Evolutionary conservation across 2,329 filamentous ascomycete genomes (phyloP).

Genomic region (Sporothrix globosa): DNA sequence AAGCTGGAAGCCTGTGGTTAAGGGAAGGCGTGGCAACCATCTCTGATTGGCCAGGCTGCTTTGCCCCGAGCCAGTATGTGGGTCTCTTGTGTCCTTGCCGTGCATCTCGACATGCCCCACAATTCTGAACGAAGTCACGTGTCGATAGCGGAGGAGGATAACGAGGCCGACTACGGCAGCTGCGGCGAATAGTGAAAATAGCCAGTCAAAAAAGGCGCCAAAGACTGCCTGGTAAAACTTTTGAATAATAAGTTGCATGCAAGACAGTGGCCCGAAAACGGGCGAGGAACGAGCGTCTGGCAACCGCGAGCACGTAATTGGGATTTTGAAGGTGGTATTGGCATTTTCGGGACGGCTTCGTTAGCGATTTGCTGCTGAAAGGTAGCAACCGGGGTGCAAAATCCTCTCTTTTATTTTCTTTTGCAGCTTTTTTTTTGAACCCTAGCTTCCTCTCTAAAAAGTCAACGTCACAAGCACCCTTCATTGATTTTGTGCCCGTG

Average conservation of each 20-base stretch:
- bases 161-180: too few species aligned
- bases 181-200: too few species aligned
- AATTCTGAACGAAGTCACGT: not conserved
- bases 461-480: not conserved
- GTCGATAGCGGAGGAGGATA: not conserved
- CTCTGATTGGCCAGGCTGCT: not conserved
- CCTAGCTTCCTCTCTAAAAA: not conserved
- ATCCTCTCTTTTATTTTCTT: not conserved
- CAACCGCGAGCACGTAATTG: slow-evolving; percentile 23
- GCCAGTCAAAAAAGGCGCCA: not conserved
- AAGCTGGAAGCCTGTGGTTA: slow-evolving; percentile 33
- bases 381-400: not conserved
- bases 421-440: not conserved
- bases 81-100: not conserved
- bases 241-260: not conserved
- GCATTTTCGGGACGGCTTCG: not conserved
- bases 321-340: slow-evolving; percentile 8
- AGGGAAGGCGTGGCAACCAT: slow-evolving; percentile 8
- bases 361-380: not conserved
- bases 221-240: not conserved
- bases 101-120: not conserved
- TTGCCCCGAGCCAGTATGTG: not conserved
- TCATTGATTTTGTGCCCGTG: not conserved
- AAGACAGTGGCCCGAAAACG: slow-evolving; percentile 7
- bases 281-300: slow-evolving; percentile 17